Percentiles rank a stretch among this genome's conserved stretches.
Evolutionary conservation across 192 early-diverging fungal genomes (phyloP).

Genomic region (Fimicolochytrium jonesii): DNA sequence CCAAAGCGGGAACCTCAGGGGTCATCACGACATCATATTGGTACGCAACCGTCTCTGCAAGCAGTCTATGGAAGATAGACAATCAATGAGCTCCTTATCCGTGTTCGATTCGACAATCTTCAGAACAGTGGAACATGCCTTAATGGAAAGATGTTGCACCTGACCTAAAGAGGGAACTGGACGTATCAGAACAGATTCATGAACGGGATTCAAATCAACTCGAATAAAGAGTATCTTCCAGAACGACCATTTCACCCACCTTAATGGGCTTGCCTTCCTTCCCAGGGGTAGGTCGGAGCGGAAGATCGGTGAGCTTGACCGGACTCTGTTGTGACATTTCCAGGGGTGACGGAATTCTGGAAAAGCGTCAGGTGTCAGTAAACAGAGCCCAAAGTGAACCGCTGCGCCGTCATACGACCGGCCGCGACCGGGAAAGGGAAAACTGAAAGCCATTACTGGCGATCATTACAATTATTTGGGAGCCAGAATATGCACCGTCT

Average conservation of each 20-base stretch:
- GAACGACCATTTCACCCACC: not conserved
- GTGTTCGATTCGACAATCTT: not conserved
- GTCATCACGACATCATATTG: constrained; percentile 32
- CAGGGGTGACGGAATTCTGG: too few relatives aligned
- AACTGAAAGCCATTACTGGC: too few relatives aligned
- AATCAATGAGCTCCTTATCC: not conserved
- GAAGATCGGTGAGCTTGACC: constrained; percentile 11
- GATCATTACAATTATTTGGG: too few relatives aligned
- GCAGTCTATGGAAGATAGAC: not conserved
- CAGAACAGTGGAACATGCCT: not conserved
- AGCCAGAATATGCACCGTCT: too few relatives aligned
- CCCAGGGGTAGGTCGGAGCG: constrained; percentile 5
- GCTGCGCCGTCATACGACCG: too few relatives aligned
- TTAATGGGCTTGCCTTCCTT: constrained; percentile 12
- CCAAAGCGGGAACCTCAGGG: constrained; percentile 12
- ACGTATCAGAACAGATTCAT: not conserved
- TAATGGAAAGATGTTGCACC: constrained; percentile 14
- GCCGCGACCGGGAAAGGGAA: too few relatives aligned
- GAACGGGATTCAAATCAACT: too few relatives aligned
- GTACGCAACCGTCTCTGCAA: constrained; percentile 15
- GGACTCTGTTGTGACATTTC: too few relatives aligned
- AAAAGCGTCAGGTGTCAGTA: too few relatives aligned
- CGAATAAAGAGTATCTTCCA: not conserved
- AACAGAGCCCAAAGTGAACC: too few relatives aligned
- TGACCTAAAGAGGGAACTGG: not conserved